Base-by-base conservation (phyloP, 1,284 basidiomycete genomes). In the Lentinula novae-zelandiae region DNA sequence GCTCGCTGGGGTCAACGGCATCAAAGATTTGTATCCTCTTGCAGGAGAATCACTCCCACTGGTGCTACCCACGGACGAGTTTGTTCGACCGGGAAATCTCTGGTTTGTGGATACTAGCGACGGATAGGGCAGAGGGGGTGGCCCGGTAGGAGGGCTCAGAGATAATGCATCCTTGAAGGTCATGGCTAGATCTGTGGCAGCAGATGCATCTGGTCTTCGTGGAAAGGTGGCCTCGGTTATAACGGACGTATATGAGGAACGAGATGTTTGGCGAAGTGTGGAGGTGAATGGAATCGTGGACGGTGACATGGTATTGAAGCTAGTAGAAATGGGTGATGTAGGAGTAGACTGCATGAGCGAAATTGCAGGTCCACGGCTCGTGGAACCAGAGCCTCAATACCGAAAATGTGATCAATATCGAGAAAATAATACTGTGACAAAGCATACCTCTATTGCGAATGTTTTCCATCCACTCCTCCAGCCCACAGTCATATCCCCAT, bases 161-260 rank as follows among this genome's bases (percentile, higher is more conserved):
- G 80, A 76, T 62, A 82, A 38, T 10, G 36, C 54, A n/a, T 60
- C 78, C 51, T 65, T 69, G 46, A 70, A 71, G 66, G 82, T 76
- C 49, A 78, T 71, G 0, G 83, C 78, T 22, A 93, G 79, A 70
- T 93, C 90, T 0, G 90, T 92, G 1, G 90, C 90, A 17, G 79
- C 78, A 61, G 84, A 87, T 7, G 90, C 88, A 67, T 93, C 92
- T 12, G 85, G 76, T 33, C 92, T 85, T 46, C 83, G 80, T 8
- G 91, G 90, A 73, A 93, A 93, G 0, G 90, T 90, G 49, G 80
- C 81, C 65, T 90, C 87, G 0, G 91, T 91, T 5, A 82, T 82
- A 62, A 85, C 81, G 5, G 91, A 93, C n/a, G 46, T 51, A 59
- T 58, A 34, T 9, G 61, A 63, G 0, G 82, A 82, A 48, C 83